phyloP scores from a whole-genome alignment of 495 filamentous ascomycete genomes.

The Margaritispora aquatica region DNA sequence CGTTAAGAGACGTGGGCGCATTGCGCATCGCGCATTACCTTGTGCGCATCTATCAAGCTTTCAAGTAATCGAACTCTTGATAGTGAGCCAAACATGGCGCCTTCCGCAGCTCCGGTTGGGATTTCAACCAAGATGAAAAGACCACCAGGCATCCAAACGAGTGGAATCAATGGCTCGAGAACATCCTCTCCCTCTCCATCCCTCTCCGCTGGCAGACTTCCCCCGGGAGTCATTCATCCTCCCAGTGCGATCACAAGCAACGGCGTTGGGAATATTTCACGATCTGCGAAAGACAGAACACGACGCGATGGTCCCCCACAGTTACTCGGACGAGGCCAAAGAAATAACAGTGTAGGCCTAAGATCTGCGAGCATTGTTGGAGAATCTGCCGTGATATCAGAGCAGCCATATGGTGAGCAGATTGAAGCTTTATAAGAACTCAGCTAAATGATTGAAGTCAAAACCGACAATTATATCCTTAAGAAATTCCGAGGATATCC shows the following conservation, averaged over 20 bases:
- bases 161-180: conserved; percentile 40
- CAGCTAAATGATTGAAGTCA: conserved; percentile 38
- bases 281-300: conserved; percentile 39
- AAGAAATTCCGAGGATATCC: conserved; percentile 68
- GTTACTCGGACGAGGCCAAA: conserved; percentile 33
- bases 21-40: neutral
- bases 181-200: conserved; percentile 62
- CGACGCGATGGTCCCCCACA: conserved; percentile 40
- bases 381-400: conserved; percentile 29
- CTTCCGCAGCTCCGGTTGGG: conserved; percentile 17
- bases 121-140: conserved; percentile 70
- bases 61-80: no score
- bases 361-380: conserved; percentile 37
- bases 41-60: no score
- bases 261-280: conserved; percentile 33
- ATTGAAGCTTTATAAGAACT: neutral
- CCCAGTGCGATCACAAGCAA: conserved; percentile 38
- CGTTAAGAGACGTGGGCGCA: neutral
- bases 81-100: conserved; percentile 22
- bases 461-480: conserved; percentile 70
- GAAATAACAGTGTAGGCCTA: conserved; percentile 32
- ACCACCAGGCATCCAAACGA: conserved; percentile 46
- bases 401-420: conserved; percentile 41
- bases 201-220: conserved; percentile 54
- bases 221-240: conserved; percentile 36